Base-by-base conservation (phyloP, 2,329 filamentous ascomycete species). In the Aspergillus novoparasiticus region DNA sequence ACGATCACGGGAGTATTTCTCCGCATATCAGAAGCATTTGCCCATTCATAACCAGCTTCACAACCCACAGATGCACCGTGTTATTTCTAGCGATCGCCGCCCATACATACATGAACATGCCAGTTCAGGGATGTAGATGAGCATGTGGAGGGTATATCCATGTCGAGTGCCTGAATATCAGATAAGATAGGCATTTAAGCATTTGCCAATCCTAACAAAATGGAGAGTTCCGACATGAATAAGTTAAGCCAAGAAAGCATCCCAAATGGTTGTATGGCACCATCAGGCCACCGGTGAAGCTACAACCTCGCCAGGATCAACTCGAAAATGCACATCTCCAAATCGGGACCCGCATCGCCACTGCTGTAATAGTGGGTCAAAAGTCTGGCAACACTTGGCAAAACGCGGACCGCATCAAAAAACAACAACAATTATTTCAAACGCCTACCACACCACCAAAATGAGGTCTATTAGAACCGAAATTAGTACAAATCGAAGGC, bases 1-100 rank as follows among this genome's bases (percentile, higher is more conserved):
- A 51, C 45, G 59, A 64, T 62, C 63, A 39, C 59, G 63, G 63
- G 57, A 46, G 26, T 57, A 64, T 64, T 64, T 64, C 63, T 64
- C 63, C 63, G 63, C 63, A 62, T 43, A 48, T 41, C 51, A 14
- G 16, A n/a, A 50, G 45, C 39, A 9, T 41, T 41, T 16, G 16
- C 14, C 34, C 34, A 14, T 36, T 36, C 34, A 36, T 36, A 36
- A 36, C 34, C 34, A 36, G 14, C 34, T 36, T 36, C 34, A 36
- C 34, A 16, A 41, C 39, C 39, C 39, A n/a, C 8, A 41, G 8
- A 41, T n/a, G 39, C 3, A 9, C 39, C 6, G 19, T 41, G 16
- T 10, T n/a, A 14, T 23, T 23, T 23, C 11, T 12, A 23, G 12
- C 8, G 46, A 50, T 50, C 46, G 26, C 14, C 46, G 12, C 26